Evolutionary conservation across 73 alveolate species (phyloP).

Genomic region (Diophrys sp.): DNA sequence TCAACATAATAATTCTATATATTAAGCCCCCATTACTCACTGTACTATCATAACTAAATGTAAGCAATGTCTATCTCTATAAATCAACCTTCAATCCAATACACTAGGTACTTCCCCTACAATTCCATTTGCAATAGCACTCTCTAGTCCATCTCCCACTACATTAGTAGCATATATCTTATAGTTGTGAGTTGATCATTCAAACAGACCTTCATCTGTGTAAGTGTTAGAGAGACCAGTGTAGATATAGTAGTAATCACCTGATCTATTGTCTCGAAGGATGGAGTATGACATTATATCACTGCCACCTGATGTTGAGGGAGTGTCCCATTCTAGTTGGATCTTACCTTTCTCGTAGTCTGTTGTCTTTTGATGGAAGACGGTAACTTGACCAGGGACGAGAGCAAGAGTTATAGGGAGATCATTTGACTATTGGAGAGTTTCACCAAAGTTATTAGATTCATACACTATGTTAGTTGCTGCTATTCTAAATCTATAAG

Average conservation of each 20-base stretch:
- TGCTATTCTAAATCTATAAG: conserved; percentile 48
- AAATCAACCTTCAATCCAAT: conserved; percentile 3
- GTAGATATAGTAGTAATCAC: conserved; percentile 39
- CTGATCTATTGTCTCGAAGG: conserved; percentile 42
- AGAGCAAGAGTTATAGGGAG: conserved; percentile 22
- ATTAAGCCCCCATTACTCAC: conserved; percentile 42
- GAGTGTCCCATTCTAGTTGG: conserved; percentile 39
- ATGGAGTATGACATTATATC: conserved; percentile 30
- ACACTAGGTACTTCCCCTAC: conserved; percentile 52
- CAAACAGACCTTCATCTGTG: conserved; percentile 29
- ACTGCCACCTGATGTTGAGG: conserved; percentile 39
- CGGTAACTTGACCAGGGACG: conserved; percentile 33
- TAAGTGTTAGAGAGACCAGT: conserved; percentile 12
- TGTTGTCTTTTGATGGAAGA: conserved; percentile 12
- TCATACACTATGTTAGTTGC: conserved; percentile 34
- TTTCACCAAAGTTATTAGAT: conserved; percentile 26
- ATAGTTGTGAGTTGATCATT: conserved; percentile 50
- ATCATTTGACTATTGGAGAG: conserved; percentile 20
- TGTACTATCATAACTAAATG: conserved; percentile 46
- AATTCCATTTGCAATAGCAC: conserved; percentile 31
- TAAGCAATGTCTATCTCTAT: conserved; percentile 34
- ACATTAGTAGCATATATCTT: conserved; percentile 55
- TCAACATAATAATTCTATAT: conserved; percentile 19
- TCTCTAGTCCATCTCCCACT: conserved; percentile 51
- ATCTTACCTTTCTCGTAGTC: conserved; percentile 34